Base-by-base conservation (phyloP, 371 early-diverging fungal genomes). In the Coemansia sp. region DNA sequence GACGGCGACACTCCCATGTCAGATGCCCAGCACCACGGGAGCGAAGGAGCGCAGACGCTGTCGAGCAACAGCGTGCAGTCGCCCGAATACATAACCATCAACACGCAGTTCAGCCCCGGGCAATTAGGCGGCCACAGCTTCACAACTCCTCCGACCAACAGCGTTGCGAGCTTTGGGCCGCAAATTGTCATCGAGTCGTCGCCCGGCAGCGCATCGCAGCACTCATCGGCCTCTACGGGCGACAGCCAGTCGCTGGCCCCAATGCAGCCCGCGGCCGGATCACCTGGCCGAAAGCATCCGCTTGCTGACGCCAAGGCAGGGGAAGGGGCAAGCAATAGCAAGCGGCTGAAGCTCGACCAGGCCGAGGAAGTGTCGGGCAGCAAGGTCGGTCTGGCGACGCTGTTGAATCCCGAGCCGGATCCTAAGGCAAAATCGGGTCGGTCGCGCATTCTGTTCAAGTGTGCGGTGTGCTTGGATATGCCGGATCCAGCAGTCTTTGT, bases 401-500 rank as follows among this genome's bases (percentile, higher is more conserved):
- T 59, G 49, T 30, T 59, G 40, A 59, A 59, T 30, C 59, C 59
- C 0, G 59, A 59, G 43, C 42, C 52, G 14, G 42, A 39, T 1
- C 38, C 34, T 11, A 34, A 54, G n/a, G 36, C 13, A 5, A 47
- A 40, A 31, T 53, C 36, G 8, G 38, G 3, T 9, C 55, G 47
- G 42, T 57, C 65, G n/a, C 69, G 70, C 3, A 43, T 62, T 7
- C 50, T 65, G 66, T 74, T 74, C 60, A 74, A 74, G 51, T 74
- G 75, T 26, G 69, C 75, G 0, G 70, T 74, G 30, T 74, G 75
- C 13, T 39, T 74, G 52, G 75, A 74, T 35, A 38, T 40, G 47
- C 75, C 75, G 5, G 70, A 74, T 16, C 75, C 75, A 1, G 75
- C 75, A 7, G 75, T 74, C 16, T 74, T 65, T 55, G 55, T 65